Conservation (phyloP, 495 filamentous ascomycete species). For the Daldinia bambusicola region DNA sequence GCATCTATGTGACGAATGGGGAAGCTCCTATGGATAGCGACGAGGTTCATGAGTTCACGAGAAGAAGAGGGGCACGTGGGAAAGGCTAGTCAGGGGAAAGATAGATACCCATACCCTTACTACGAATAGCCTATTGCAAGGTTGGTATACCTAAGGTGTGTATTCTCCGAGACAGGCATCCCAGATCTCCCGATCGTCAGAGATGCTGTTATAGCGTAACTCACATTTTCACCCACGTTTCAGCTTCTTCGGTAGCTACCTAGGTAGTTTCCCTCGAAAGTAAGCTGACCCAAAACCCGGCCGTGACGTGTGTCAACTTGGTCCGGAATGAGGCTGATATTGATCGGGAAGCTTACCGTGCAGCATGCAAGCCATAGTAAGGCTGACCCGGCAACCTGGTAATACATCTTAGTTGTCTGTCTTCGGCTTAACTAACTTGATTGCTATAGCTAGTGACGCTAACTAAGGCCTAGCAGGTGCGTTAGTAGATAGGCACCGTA, state of each 20-base stretch:
- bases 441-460: neutral
- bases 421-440: neutral
- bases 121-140: constrained; percentile 34
- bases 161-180: constrained; percentile 21
- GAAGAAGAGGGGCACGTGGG: constrained; percentile 13
- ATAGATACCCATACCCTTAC: constrained; percentile 11
- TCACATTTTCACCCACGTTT: constrained; percentile 14
- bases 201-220: constrained; percentile 4
- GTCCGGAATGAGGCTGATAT: constrained; percentile 29
- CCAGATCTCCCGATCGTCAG: constrained; percentile 26
- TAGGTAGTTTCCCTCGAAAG: neutral
- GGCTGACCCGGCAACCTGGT: constrained; percentile 35
- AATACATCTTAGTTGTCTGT: constrained; percentile 6
- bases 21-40: constrained; percentile 15
- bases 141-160: constrained; percentile 6
- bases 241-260: constrained; percentile 8
- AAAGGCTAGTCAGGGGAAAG: constrained; percentile 17
- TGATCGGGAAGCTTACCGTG: constrained; percentile 16
- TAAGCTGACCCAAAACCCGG: constrained; percentile 25
- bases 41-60: constrained; percentile 28
- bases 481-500: neutral
- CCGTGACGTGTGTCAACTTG: constrained; percentile 16
- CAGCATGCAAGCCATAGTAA: constrained; percentile 26
- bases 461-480: neutral
- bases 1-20: constrained; percentile 28